Evolutionary conservation across 2,329 filamentous ascomycete genomes (phyloP).

Genomic region (Scytalidium sp.): DNA sequence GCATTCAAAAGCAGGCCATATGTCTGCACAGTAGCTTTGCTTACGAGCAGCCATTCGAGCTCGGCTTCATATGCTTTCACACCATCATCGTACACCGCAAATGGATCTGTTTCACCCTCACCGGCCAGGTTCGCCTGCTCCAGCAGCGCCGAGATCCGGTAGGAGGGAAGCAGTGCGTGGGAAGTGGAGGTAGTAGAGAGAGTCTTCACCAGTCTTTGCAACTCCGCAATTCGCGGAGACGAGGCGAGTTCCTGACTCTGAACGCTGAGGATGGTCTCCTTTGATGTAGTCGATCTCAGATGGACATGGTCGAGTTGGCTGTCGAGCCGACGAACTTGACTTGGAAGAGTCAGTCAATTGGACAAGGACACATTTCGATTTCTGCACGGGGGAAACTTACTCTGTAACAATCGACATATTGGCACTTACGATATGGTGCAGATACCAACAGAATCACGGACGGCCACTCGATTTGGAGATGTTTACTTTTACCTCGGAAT

Average conservation of each 20-base stretch:
- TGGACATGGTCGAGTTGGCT: conserved; percentile 63
- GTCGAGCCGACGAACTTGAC: conserved; percentile 60
- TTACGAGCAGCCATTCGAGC: conserved; percentile 85
- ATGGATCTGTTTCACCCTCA: conserved; percentile 26
- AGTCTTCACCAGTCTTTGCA: conserved; percentile 67
- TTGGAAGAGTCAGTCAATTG: conserved; percentile 8
- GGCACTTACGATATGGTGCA: not conserved
- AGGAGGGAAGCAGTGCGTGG: conserved; percentile 56
- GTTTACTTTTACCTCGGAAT: no score
- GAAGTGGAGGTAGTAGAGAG: conserved; percentile 69
- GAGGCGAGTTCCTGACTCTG: conserved; percentile 28
- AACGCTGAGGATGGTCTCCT: conserved; percentile 31
- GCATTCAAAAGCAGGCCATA: conserved; percentile 78
- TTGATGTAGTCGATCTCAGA: conserved; percentile 41
- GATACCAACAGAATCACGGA: not conserved
- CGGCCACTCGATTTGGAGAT: not conserved
- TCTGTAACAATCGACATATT: conserved; percentile 45
- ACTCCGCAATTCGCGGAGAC: conserved; percentile 53
- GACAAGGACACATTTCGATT: not conserved
- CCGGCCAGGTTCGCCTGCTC: conserved; percentile 57
- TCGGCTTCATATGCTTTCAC: conserved; percentile 65
- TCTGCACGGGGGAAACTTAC: conserved; percentile 30
- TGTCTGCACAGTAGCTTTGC: conserved; percentile 88
- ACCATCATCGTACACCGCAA: conserved; percentile 20
- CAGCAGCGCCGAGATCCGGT: conserved; percentile 60